A percentile compares a stretch with the other conserved stretches of the same genome.
These are phyloP conservation scores for Potentilla sterilis DNA, from an alignment of 306 rosid species.

Conservation along the genomic window DNA sequence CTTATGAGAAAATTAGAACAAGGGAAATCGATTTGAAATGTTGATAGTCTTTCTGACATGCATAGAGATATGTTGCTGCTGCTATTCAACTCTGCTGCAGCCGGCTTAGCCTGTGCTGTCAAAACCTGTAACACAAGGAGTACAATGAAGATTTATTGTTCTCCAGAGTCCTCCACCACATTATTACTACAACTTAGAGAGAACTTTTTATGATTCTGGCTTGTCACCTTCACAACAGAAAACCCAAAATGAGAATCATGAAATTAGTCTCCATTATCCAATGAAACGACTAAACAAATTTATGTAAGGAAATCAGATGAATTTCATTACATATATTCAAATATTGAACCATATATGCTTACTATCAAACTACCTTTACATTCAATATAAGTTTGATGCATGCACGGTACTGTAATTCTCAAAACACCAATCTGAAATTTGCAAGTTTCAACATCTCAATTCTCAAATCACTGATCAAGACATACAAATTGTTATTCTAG, in stretches of 20 bases:
- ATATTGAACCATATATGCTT: no score
- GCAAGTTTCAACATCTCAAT: no score
- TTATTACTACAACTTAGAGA: neutral
- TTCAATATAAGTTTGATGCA: neutral
- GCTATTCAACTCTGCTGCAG: conserved; percentile 9
- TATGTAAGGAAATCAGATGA: no score
- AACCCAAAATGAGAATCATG: neutral
- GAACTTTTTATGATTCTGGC: neutral
- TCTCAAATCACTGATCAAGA: no score
- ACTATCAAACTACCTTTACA: neutral
- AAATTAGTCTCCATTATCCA: neutral
- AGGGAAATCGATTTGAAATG: neutral
- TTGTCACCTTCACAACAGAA: neutral
- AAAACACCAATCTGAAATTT: no score
- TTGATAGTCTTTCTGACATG: conserved; percentile 11
- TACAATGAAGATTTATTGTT: neutral
- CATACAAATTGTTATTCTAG: no score
- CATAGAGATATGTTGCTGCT: neutral
- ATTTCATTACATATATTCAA: no score
- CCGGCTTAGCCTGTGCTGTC: neutral
- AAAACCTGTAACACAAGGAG: neutral
- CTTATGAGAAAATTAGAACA: neutral
- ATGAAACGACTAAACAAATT: no score
- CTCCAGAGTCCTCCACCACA: neutral
- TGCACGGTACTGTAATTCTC: neutral